phyloP scores from a whole-genome alignment of 805 yeast species.

The Pichia nakasei region DNA sequence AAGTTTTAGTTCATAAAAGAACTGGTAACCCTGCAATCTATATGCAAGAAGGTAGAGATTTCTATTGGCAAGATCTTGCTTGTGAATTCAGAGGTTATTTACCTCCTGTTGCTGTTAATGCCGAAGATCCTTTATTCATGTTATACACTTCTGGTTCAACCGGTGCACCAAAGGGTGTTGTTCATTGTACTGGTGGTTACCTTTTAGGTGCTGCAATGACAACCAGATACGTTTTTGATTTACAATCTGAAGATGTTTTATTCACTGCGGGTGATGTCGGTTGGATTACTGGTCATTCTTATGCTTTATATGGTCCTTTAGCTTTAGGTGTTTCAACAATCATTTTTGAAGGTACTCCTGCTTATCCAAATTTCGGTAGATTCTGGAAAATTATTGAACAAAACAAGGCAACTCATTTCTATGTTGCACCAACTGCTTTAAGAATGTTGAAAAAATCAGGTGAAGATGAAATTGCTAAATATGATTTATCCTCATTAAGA shows the following conservation, averaged over 20 bases:
- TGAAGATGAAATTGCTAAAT: constrained; percentile 67
- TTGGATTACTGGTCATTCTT: constrained; percentile 98
- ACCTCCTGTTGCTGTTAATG: constrained; percentile 78
- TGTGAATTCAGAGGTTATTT: constrained; percentile 73
- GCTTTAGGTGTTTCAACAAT: constrained; percentile 82
- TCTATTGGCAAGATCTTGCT: constrained; percentile 92
- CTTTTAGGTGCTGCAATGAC: constrained; percentile 87
- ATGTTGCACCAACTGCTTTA: constrained; percentile 97
- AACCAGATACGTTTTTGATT: constrained; percentile 87
- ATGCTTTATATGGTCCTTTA: constrained; percentile 91
- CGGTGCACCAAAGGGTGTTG: constrained; percentile 97
- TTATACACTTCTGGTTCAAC: constrained; percentile 97
- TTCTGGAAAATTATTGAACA: constrained; percentile 95
- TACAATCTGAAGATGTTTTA: constrained; percentile 76
- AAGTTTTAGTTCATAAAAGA: constrained; percentile 82
- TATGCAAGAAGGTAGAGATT: constrained; percentile 74
- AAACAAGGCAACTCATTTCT: constrained; percentile 88
- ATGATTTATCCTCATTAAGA: constrained; percentile 79
- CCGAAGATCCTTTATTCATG: constrained; percentile 94
- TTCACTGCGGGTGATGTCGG: constrained; percentile 99
- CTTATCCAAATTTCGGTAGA: constrained; percentile 89
- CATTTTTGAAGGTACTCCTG: constrained; percentile 96
- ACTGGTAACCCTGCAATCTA: constrained; percentile 70
- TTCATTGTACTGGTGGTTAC: constrained; percentile 92
- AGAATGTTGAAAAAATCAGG: constrained; percentile 83